phyloP scores from a whole-genome alignment of 495 filamentous ascomycete genomes.

The Cladorrhinum samala region DNA sequence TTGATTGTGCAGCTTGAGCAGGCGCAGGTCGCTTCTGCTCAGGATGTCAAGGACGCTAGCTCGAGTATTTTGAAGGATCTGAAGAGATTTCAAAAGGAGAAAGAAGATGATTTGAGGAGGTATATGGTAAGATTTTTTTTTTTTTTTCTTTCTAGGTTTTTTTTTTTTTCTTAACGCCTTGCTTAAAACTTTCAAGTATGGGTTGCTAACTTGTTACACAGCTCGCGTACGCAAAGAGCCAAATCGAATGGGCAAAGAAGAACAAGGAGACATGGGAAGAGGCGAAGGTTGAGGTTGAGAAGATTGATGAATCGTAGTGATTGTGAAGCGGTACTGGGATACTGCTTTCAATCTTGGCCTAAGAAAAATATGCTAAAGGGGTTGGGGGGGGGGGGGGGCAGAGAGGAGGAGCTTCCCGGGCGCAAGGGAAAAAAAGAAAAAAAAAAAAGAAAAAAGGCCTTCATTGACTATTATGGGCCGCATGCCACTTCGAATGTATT shows the following conservation, averaged over 20 bases:
- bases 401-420: too few species aligned
- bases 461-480: too few species aligned
- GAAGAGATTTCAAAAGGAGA: slow-evolving; percentile 85
- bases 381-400: too few species aligned
- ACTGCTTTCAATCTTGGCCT: not conserved
- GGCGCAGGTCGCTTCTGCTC: slow-evolving; percentile 75
- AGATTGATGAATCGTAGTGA: slow-evolving; percentile 57
- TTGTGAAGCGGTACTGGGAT: not conserved
- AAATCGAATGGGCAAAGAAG: slow-evolving; percentile 98
- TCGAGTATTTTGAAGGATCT: slow-evolving; percentile 79
- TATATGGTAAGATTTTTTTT: slow-evolving; percentile 72
- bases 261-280: slow-evolving; percentile 96
- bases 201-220: slow-evolving; percentile 34
- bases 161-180: not conserved
- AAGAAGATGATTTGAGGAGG: slow-evolving; percentile 85
- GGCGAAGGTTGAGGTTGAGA: slow-evolving; percentile 84
- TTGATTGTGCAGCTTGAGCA: slow-evolving; percentile 70
- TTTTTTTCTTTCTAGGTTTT: not conserved
- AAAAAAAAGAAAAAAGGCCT: too few species aligned
- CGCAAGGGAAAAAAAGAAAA: too few species aligned
- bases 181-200: too few species aligned
- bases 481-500: too few species aligned
- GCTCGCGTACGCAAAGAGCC: slow-evolving; percentile 88
- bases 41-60: slow-evolving; percentile 88
- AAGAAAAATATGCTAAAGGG: not conserved